Evolutionary conservation across 2,329 filamentous ascomycete species (phyloP).

Genomic region (Pseudogymnoascus sp.): DNA sequence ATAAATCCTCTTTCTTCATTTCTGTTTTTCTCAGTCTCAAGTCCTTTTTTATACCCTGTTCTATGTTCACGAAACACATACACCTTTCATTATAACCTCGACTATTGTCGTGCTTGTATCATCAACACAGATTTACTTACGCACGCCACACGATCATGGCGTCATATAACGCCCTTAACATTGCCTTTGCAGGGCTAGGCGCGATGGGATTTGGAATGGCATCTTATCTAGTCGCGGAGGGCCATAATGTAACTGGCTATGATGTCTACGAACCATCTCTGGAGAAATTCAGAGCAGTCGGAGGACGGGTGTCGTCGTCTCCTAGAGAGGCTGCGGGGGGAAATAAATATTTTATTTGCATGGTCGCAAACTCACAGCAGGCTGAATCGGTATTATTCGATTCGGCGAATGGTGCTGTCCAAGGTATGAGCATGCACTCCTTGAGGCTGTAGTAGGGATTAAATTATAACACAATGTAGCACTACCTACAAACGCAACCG

Average conservation of each 20-base stretch:
- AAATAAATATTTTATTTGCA: conserved; percentile 58
- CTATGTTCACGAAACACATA: not conserved
- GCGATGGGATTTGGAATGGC: conserved; percentile 83
- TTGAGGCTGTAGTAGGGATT: not conserved
- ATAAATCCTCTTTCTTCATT: not conserved
- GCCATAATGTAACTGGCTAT: conserved; percentile 62
- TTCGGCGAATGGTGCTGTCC: conserved; percentile 43
- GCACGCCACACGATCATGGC: not conserved
- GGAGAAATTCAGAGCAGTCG: conserved; percentile 55
- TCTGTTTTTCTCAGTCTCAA: not conserved
- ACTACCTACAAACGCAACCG: conserved; percentile 48
- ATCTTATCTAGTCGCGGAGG: conserved; percentile 60
- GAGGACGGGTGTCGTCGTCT: conserved; percentile 52
- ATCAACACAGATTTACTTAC: not conserved
- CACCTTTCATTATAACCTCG: not conserved
- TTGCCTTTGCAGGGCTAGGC: conserved; percentile 68
- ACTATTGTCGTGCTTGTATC: not conserved
- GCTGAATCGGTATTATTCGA: conserved; percentile 60
- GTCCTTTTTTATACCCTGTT: not conserved
- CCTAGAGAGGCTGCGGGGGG: conserved; percentile 54
- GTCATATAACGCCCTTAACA: conserved; percentile 34
- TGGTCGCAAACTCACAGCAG: conserved; percentile 69
- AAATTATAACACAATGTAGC: conserved; percentile 2
- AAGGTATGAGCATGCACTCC: conserved; percentile 16
- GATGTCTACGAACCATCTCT: conserved; percentile 64